Evolutionary conservation across 306 rosid species (phyloP), one percentile per base, ranked within the genome.

Genomic region (Prunus padus): DNA sequence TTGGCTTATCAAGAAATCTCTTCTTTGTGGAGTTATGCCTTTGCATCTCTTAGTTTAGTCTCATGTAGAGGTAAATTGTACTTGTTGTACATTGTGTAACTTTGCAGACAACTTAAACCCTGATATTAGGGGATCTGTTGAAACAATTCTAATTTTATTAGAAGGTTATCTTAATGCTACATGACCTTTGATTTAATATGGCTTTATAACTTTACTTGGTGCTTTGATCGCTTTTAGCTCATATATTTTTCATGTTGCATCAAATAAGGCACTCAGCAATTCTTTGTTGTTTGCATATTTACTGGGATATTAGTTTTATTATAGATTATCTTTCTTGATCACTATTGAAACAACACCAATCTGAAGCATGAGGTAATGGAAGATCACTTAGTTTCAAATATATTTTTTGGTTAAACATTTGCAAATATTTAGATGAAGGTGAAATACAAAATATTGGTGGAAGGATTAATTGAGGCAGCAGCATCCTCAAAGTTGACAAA

Each of bases 61-160:
- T 77, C 80, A 75, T 77, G 74, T 77, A 79, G 86, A 89, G 87
- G 76, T 80, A 81, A 89, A 85, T 71, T 87, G 44, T 78, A 67
- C 75, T 70, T 77, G 20, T 69, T 69, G 91, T 87, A 89, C 88
- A 88, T 89, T 82, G 81, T 83, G 84, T 76, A 78, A 82, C 85
- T 84, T 83, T 88, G 76, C 77, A 74, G 75, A 78, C 84, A 82
- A 83, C 82, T 79, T 67, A 3, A 71, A 81, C 75, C 77, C 78
- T 75, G 66, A 50, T 81, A 77, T 56, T 31, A 81, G 79, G 85
- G 59, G 44, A 52, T 65, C 57, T 77, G 79, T 68, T 76, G 42
- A 71, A 56, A 33, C 55, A 70, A 74, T 80, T 81, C 87, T 75
- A 73, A 83, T 87, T 65, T 82, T 73, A 71, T 84, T 84, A 65